Evolutionary conservation across 2,329 filamentous ascomycete species (phyloP).

Genomic region (Paraphoma sp.): DNA sequence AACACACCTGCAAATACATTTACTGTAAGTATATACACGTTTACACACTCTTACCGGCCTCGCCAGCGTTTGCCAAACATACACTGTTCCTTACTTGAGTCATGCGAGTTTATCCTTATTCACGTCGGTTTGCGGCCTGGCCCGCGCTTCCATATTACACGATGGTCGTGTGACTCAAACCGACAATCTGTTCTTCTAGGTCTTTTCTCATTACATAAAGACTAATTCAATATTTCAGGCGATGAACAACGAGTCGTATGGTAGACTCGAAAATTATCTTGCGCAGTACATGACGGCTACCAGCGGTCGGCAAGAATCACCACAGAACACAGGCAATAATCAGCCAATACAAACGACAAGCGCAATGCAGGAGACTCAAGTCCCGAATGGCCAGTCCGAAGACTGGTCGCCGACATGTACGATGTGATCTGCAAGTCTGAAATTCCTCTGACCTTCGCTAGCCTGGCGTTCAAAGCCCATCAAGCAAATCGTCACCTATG

Average conservation of each 20-base stretch:
- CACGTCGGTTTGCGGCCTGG: conserved; percentile 28
- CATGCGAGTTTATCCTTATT: conserved; percentile 26
- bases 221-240: background rate
- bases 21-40: background rate
- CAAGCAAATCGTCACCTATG: conserved; percentile 76
- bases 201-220: background rate
- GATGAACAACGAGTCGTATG: conserved; percentile 17
- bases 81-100: conserved; percentile 14
- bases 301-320: background rate
- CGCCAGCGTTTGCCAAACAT: too few species aligned
- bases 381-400: conserved; percentile 8
- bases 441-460: conserved; percentile 2
- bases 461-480: conserved; percentile 82
- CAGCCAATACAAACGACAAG: background rate
- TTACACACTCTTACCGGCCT: background rate
- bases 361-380: conserved; percentile 1
- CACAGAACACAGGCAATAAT: background rate
- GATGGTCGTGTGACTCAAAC: conserved; percentile 20
- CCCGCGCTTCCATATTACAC: conserved; percentile 25
- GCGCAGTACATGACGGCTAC: conserved; percentile 13
- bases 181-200: background rate
- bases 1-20: background rate
- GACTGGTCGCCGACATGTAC: conserved; percentile 52
- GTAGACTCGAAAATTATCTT: conserved; percentile 17
- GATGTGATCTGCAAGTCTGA: background rate